Evolutionary conservation across 2,329 filamentous ascomycete genomes (phyloP).

Genomic region (Onygenales sp.): DNA sequence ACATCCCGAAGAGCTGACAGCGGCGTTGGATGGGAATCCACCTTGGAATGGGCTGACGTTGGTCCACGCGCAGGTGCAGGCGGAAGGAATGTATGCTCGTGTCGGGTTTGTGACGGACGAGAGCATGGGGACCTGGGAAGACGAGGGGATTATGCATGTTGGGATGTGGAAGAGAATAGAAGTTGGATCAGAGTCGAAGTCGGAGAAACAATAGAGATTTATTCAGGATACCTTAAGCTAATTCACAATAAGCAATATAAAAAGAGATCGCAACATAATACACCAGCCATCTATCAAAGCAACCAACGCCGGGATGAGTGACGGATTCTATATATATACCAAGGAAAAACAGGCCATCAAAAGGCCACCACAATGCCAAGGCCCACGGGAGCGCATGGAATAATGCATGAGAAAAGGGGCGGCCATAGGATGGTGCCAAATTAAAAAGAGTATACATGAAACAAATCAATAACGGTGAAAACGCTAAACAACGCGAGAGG

Average conservation of each 20-base stretch:
- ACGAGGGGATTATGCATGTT: conserved; percentile 76
- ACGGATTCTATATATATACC: background rate
- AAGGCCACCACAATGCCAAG: background rate
- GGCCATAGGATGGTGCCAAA: background rate
- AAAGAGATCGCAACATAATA: background rate
- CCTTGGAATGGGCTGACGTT: conserved; percentile 66
- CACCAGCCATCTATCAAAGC: background rate
- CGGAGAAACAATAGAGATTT: background rate
- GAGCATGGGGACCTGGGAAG: conserved; percentile 64
- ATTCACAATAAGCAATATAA: background rate
- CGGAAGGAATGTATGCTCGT: conserved; percentile 56
- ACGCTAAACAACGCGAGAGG: background rate
- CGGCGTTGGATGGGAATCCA: conserved; percentile 28
- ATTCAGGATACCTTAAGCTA: background rate
- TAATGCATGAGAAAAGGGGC: too few relatives aligned
- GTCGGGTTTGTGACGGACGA: conserved; percentile 68
- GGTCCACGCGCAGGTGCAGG: conserved; percentile 65
- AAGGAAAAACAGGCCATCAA: background rate
- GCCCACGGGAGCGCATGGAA: background rate
- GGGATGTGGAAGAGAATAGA: conserved; percentile 63
- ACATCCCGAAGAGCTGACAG: conserved; percentile 45
- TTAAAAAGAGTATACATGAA: background rate
- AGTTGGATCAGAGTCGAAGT: conserved; percentile 1
- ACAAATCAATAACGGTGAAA: background rate
- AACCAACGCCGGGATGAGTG: background rate